Conservation (phyloP, 306 rosid species). For the Acacia acuminata region DNA sequence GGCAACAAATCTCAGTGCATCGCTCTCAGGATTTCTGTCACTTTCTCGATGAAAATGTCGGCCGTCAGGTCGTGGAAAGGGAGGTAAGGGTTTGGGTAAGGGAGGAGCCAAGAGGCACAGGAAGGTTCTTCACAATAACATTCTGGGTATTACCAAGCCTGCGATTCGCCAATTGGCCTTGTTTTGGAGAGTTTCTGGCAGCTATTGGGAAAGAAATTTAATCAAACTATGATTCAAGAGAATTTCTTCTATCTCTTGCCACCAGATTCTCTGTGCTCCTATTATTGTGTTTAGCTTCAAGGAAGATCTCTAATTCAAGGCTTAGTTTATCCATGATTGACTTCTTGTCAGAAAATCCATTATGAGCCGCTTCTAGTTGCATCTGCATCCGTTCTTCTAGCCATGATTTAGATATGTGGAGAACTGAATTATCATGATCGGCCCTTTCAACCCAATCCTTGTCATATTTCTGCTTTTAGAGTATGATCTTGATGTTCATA, state of each 20-base stretch:
- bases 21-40: neutral
- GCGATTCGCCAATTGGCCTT: neutral
- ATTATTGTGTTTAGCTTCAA: slow-evolving; percentile 59
- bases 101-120: neutral
- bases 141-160: neutral
- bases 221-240: slow-evolving; percentile 59
- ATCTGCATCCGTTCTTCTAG: slow-evolving; percentile 92
- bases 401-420: slow-evolving; percentile 97
- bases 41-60: neutral
- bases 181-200: no score
- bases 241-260: slow-evolving; percentile 60
- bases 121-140: neutral
- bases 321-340: slow-evolving; percentile 79
- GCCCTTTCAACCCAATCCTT: slow-evolving; percentile 55
- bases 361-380: slow-evolving; percentile 71
- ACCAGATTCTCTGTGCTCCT: slow-evolving; percentile 42
- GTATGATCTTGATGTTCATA: slow-evolving; percentile 77
- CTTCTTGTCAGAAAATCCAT: slow-evolving; percentile 49
- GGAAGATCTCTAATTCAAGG: slow-evolving; percentile 88
- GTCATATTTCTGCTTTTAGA: slow-evolving; percentile 70
- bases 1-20: neutral
- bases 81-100: neutral
- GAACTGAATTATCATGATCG: slow-evolving; percentile 66
- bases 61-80: neutral
- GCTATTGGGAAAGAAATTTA: no score